phyloP scores from a whole-genome alignment of 1,284 basidiomycete species.

The Schizophyllum commune region DNA sequence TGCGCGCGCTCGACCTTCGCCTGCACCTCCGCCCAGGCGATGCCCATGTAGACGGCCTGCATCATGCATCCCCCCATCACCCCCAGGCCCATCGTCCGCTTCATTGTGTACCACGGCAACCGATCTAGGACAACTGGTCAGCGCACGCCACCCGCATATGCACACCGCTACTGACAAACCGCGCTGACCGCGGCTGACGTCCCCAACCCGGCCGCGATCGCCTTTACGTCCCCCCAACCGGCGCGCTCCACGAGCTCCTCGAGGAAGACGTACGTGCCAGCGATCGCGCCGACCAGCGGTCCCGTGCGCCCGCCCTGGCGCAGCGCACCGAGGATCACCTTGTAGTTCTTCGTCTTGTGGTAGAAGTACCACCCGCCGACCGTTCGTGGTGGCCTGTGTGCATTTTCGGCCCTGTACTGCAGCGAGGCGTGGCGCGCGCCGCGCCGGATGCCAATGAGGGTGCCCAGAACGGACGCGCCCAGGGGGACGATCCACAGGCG shows the following conservation, averaged over 20 bases:
- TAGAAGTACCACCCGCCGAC: slow-evolving; percentile 87
- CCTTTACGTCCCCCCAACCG: slow-evolving; percentile 45
- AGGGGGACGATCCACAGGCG: slow-evolving; percentile 33
- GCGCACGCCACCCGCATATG: slow-evolving; percentile 5
- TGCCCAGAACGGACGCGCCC: slow-evolving; percentile 52
- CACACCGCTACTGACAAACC: slow-evolving; percentile 48
- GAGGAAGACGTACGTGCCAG: slow-evolving; percentile 56
- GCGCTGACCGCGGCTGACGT: slow-evolving; percentile 51
- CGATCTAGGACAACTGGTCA: slow-evolving; percentile 37
- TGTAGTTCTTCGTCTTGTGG: slow-evolving; percentile 89
- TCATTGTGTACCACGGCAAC: slow-evolving; percentile 43
- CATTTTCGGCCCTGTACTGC: slow-evolving; percentile 54
- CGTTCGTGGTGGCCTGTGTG: slow-evolving; percentile 73
- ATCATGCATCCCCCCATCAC: slow-evolving; percentile 44
- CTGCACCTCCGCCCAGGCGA: slow-evolving; percentile 35
- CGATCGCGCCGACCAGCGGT: slow-evolving; percentile 45
- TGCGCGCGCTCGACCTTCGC: slow-evolving; percentile 25
- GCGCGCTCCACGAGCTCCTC: slow-evolving; percentile 51
- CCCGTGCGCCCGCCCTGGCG: slow-evolving; percentile 57
- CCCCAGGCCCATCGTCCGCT: slow-evolving; percentile 46
- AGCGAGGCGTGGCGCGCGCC: slow-evolving; percentile 56
- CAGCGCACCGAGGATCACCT: slow-evolving; percentile 66
- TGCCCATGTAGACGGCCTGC: slow-evolving; percentile 20
- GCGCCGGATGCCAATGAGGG: slow-evolving; percentile 60
- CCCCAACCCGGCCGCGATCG: slow-evolving; percentile 58